A percentile compares a stretch with the other conserved stretches of the same genome.
Evolutionary conservation across 2,329 filamentous ascomycete species (phyloP).

Genomic region (Nothophaeocryptopus gaeumannii): DNA sequence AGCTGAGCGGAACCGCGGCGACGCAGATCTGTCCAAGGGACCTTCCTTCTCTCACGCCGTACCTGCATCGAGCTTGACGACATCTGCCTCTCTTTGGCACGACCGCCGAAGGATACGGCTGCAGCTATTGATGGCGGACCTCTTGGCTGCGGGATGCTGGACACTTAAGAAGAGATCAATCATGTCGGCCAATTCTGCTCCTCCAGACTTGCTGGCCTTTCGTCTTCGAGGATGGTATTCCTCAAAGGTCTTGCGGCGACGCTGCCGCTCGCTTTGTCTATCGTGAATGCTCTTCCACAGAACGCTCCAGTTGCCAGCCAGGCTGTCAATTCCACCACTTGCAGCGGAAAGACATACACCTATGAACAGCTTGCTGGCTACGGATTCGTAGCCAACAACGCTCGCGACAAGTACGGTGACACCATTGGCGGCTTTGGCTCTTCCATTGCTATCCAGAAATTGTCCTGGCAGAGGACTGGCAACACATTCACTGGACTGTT

Average conservation of each 20-base stretch:
- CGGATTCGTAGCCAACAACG: conserved; percentile 57
- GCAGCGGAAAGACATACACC: conserved; percentile 60
- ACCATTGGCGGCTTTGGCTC: conserved; percentile 67
- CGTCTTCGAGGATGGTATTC: conserved; percentile 6
- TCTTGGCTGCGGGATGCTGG: too few relatives aligned
- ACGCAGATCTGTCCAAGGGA: background rate
- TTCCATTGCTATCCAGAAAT: conserved; percentile 60
- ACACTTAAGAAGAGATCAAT: too few relatives aligned
- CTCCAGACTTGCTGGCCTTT: background rate
- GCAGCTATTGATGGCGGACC: background rate
- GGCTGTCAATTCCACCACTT: conserved; percentile 50
- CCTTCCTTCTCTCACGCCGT: too few relatives aligned
- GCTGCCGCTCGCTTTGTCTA: conserved; percentile 4
- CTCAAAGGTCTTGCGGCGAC: conserved; percentile 3
- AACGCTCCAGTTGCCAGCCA: background rate
- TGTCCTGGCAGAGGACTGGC: conserved; percentile 55
- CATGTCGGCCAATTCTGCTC: too few relatives aligned
- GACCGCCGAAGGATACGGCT: too few relatives aligned
- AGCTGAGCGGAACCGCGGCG: too few relatives aligned
- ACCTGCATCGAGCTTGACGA: background rate
- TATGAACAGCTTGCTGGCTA: conserved; percentile 68
- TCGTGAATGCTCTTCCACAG: background rate
- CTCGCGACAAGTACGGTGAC: conserved; percentile 65
- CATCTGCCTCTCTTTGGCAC: background rate
- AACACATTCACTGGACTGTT: conserved; percentile 60